phyloP scores from a whole-genome alignment of 345 rosid species.

The Lagerstroemia speciosa region DNA sequence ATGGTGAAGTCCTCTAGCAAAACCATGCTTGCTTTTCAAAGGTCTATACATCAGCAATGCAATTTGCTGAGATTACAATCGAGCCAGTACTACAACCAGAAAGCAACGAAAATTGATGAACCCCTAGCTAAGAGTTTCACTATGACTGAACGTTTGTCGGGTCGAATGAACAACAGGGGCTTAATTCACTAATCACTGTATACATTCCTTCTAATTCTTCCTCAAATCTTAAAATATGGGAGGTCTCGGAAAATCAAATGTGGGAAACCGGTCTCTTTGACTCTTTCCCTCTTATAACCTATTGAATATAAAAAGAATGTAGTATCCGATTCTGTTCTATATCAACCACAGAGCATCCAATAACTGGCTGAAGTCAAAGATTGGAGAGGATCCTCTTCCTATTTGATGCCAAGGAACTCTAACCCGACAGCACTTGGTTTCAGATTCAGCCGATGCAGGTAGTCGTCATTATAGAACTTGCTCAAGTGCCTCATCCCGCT shows the following conservation, averaged over 20 bases:
- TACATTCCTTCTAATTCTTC: not conserved
- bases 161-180: not conserved
- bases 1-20: not conserved
- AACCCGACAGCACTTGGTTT: conserved; percentile 59
- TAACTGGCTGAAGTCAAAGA: not conserved
- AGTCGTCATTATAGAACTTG: conserved; percentile 64
- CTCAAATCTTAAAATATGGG: not conserved
- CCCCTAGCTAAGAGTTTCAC: not conserved
- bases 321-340: not conserved
- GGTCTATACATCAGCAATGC: not conserved
- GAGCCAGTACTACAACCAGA: too few species aligned
- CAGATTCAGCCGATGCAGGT: conserved; percentile 50
- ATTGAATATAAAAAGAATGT: not conserved
- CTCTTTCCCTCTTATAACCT: not conserved
- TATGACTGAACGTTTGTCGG: not conserved
- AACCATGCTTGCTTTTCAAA: too few species aligned
- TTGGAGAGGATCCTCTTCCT: not conserved
- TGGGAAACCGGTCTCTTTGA: not conserved
- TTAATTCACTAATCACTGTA: not conserved
- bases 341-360: not conserved
- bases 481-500: conserved; percentile 92
- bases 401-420: conserved; percentile 47
- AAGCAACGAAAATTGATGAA: too few species aligned
- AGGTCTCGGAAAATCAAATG: not conserved
- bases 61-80: not conserved